Conservation (phyloP, 225 moss, liverwort and hornwort species). For the Pleurozium schreberi region DNA sequence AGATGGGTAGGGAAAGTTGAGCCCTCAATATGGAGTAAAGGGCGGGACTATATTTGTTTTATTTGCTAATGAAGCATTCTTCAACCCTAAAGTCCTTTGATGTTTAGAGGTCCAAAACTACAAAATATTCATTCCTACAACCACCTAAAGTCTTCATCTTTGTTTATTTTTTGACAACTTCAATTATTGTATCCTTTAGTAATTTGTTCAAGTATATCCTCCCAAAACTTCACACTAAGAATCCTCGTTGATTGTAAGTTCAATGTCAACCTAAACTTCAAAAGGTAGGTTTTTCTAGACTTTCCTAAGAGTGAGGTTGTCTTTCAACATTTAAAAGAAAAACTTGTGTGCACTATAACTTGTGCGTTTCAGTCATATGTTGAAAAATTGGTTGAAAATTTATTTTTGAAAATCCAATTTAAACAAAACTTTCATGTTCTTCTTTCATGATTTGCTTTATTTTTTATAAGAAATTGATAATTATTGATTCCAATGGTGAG, state of each 20-base stretch:
- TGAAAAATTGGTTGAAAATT: not conserved
- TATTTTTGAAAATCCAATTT: not conserved
- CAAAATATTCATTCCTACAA: not conserved
- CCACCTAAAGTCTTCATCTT: not conserved
- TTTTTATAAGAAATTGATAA: not conserved
- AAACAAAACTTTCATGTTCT: not conserved
- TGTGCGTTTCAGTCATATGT: not conserved
- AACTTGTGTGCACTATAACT: no score
- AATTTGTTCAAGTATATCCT: not conserved
- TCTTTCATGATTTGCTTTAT: not conserved
- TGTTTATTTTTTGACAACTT: not conserved
- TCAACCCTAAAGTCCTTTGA: not conserved
- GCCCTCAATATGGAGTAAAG: fast-evolving
- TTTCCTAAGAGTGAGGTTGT: not conserved
- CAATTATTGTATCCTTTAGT: not conserved
- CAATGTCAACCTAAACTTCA: not conserved
- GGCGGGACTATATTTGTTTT: not conserved
- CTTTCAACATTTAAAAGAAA: no score
- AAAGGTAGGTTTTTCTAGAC: not conserved
- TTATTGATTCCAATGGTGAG: no score
- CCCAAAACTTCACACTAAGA: not conserved
- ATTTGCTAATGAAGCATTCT: not conserved
- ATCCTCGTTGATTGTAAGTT: not conserved
- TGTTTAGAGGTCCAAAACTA: not conserved
- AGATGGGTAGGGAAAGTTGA: not conserved